phyloP scores from a whole-genome alignment of 2,329 filamentous ascomycete species.

The Hymenoscyphus fructigenus region DNA sequence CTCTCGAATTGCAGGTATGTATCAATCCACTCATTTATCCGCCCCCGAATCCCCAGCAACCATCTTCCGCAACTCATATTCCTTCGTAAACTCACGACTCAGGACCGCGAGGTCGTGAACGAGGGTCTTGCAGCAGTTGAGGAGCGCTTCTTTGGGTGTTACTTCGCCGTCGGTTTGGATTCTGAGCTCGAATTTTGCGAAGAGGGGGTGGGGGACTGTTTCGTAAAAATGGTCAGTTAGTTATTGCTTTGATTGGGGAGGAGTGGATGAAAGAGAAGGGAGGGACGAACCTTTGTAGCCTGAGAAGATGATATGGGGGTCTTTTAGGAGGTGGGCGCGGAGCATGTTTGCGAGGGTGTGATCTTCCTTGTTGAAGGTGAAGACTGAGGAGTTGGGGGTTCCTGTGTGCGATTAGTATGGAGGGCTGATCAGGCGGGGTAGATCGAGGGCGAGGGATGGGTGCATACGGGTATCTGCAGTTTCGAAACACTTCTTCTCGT shows the following conservation, averaged over 20 bases:
- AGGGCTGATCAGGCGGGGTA: not conserved
- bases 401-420: conserved; percentile 49
- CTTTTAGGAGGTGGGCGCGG: conserved; percentile 79
- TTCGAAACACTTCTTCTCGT: conserved; percentile 91
- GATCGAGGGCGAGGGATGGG: conserved; percentile 19
- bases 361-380: conserved; percentile 94
- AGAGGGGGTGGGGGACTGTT: conserved; percentile 42
- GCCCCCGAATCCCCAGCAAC: conserved; percentile 47
- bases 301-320: conserved; percentile 81
- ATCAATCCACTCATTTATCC: not conserved
- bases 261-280: conserved; percentile 39
- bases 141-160: conserved; percentile 84
- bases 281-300: conserved; percentile 76
- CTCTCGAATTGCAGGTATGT: too few relatives aligned
- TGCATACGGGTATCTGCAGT: conserved; percentile 82
- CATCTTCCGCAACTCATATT: conserved; percentile 87
- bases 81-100: conserved; percentile 86
- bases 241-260: not conserved
- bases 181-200: conserved; percentile 65
- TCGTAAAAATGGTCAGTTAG: not conserved
- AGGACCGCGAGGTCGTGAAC: conserved; percentile 79
- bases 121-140: conserved; percentile 77
- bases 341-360: conserved; percentile 93
- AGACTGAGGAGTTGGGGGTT: conserved; percentile 92
- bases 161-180: conserved; percentile 89